A percentile compares a stretch with the other conserved stretches of the same genome.
Evolutionary conservation across 371 early-diverging fungal species (phyloP).

Genomic region (Syncephalastrum monosporum): DNA sequence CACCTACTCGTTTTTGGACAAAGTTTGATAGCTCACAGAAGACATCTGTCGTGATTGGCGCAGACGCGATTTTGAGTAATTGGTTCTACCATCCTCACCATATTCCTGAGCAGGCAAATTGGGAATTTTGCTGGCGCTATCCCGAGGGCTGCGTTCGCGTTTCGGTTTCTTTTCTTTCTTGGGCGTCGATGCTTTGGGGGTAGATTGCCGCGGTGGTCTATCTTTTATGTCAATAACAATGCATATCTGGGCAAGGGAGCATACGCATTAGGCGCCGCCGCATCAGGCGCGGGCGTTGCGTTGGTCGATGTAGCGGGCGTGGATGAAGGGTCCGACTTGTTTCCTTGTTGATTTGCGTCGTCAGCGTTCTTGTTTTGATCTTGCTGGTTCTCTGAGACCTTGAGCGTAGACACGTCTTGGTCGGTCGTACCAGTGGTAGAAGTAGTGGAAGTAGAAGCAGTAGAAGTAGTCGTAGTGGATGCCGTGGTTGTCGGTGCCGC

Average conservation of each 20-base stretch:
- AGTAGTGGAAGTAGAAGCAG: too few species aligned
- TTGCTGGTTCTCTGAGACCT: too few species aligned
- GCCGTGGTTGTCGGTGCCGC: background rate
- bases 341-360: too few species aligned
- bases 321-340: too few species aligned
- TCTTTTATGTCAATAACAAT: too few species aligned
- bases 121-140: too few species aligned
- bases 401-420: background rate
- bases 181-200: too few species aligned
- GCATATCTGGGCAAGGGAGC: background rate
- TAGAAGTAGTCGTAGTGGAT: background rate
- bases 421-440: background rate
- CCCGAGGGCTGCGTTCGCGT: background rate
- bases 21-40: conserved; percentile 33
- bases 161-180: conserved; percentile 2
- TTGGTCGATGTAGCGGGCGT: background rate
- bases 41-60: conserved; percentile 37
- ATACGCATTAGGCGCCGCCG: background rate
- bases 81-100: conserved; percentile 44
- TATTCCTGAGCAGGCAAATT: conserved; percentile 12
- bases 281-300: background rate
- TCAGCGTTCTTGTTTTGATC: too few species aligned
- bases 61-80: conserved; percentile 37
- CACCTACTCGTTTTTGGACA: conserved; percentile 40
- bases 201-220: too few species aligned